phyloP scores from a whole-genome alignment of 2,329 filamentous ascomycete species.

The Incumbomyces delicatus region DNA sequence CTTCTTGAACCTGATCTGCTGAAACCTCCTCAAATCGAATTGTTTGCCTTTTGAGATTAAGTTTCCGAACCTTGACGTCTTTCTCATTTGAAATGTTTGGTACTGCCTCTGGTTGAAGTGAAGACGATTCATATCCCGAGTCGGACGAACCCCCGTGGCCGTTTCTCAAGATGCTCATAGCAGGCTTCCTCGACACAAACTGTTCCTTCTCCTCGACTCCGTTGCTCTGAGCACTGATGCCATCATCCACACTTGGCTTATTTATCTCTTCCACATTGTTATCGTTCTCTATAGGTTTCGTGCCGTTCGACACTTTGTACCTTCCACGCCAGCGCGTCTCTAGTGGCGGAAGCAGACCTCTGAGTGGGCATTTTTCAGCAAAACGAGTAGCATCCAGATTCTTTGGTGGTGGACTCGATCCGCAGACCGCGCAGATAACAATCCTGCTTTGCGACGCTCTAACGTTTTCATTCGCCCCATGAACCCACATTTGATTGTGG shows the following conservation, averaged over 20 bases:
- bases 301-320: not conserved
- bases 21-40: constrained; percentile 1
- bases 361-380: not conserved
- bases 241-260: not conserved
- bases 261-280: too few relatives aligned
- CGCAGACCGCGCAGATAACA: constrained; percentile 1
- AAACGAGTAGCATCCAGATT: not conserved
- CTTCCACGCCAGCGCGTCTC: not conserved
- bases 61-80: not conserved
- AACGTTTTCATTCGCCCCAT: constrained; percentile 5
- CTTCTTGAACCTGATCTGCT: not conserved
- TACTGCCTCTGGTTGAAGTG: not conserved
- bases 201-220: not conserved
- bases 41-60: not conserved
- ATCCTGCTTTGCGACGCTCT: not conserved
- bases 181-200: not conserved
- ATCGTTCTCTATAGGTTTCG: not conserved
- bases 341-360: not conserved
- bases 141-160: not conserved
- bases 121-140: not conserved
- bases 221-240: not conserved
- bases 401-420: not conserved
- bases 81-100: not conserved
- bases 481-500: constrained; percentile 48
- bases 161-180: not conserved